A percentile compares a stretch with the other conserved stretches of the same genome.
Evolutionary conservation across 208 protist species (phyloP).

Genomic region (Herpetomonas tarakana): DNA sequence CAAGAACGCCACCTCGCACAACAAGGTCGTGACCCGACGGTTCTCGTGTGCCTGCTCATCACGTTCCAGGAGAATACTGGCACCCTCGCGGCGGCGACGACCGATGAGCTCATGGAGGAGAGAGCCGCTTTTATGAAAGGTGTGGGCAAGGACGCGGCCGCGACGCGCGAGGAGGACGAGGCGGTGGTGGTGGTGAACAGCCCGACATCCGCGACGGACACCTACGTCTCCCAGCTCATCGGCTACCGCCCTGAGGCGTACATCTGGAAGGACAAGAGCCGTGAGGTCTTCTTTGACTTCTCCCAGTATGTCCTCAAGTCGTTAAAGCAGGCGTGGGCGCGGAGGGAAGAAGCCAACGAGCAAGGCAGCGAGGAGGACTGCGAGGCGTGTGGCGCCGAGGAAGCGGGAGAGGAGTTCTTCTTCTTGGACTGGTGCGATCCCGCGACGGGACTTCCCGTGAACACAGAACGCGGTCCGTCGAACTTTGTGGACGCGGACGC

Average conservation of each 20-base stretch:
- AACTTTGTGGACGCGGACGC: slow-evolving; percentile 35
- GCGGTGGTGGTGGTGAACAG: neutral
- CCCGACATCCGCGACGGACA: slow-evolving; percentile 4
- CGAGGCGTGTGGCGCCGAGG: no score
- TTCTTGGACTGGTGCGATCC: slow-evolving; percentile 56
- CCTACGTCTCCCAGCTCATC: slow-evolving; percentile 30
- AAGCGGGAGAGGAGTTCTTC: neutral
- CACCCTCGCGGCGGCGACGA: slow-evolving; percentile 13
- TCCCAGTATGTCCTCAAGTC: slow-evolving; percentile 13
- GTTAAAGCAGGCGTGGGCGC: slow-evolving; percentile 6
- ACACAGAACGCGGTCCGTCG: slow-evolving; percentile 19
- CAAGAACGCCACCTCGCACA: neutral
- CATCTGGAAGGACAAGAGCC: slow-evolving; percentile 46
- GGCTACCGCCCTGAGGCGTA: slow-evolving; percentile 18
- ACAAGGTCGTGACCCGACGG: neutral
- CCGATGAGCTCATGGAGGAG: slow-evolving; percentile 24
- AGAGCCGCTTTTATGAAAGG: slow-evolving; percentile 6
- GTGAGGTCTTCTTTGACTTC: slow-evolving; percentile 43
- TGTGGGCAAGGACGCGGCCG: neutral
- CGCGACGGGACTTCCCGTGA: slow-evolving; percentile 40
- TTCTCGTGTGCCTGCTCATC: slow-evolving; percentile 26
- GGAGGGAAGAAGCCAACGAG: neutral
- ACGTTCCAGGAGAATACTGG: slow-evolving; percentile 41
- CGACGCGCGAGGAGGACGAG: neutral
- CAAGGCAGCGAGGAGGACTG: no score